A percentile compares a stretch with the other conserved stretches of the same genome.
These are phyloP conservation scores for Carallia pectinifolia DNA, from an alignment of 345 rosid species.

Conservation along the genomic window DNA sequence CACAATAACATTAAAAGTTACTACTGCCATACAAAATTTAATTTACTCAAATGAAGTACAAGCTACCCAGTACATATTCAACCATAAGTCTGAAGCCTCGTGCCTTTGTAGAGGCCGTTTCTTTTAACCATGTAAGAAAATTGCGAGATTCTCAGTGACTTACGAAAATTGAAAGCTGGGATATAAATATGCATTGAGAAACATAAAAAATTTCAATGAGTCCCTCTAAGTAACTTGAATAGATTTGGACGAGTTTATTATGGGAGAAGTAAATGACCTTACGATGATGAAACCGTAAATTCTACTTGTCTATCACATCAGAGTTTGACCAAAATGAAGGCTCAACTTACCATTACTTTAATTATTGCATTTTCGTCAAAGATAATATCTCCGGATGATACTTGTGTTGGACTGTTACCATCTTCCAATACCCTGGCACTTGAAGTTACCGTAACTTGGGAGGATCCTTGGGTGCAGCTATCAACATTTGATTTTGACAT, in stretches of 20 bases:
- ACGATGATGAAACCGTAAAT: no score
- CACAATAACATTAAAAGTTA: constrained; percentile 2
- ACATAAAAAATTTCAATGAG: not conserved
- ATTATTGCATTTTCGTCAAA: constrained; percentile 88
- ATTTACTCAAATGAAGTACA: not conserved
- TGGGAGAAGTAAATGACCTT: not conserved
- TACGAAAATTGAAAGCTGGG: no score
- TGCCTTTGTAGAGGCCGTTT: no score
- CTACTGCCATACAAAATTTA: not conserved
- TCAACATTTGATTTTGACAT: constrained; percentile 58
- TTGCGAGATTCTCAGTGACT: no score
- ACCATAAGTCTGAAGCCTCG: no score
- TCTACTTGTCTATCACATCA: not conserved
- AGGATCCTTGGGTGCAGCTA: constrained; percentile 69
- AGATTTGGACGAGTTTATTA: not conserved
- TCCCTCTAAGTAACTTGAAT: not conserved
- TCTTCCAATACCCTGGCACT: constrained; percentile 68
- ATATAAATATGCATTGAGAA: no score
- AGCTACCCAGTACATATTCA: no score
- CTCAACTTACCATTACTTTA: constrained; percentile 85
- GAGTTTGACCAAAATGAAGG: not conserved
- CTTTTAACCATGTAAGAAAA: no score
- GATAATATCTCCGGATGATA: constrained; percentile 54
- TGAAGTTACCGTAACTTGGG: constrained; percentile 69
- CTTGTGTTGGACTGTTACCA: constrained; percentile 72